Evolutionary conservation across 164 flowering plant species (phyloP), one percentile per base, ranked within the genome.

Genomic region (Sextonia rubra): DNA sequence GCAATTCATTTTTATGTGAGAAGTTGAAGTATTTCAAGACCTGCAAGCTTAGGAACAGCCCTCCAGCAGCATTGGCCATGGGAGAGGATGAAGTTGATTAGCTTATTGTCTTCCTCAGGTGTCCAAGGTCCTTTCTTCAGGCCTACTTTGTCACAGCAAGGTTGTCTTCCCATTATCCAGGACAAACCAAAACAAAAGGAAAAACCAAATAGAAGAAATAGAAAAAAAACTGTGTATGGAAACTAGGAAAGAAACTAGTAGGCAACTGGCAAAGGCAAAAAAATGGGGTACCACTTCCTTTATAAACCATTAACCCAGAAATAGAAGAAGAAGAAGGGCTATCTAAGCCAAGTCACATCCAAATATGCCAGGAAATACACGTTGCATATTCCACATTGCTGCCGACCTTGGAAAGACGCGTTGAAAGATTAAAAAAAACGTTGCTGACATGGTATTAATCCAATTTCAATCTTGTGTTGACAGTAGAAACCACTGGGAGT

Each of bases 11-110:
- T 23, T 58, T 20, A 3, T 15, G 2, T 2, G 63, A 15, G 48
- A 71, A 67, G 29, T 12, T 17, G 14, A n/a, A n/a, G 12, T 7
- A 62, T 30, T 18, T 14, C 14, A 17, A 63, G 80, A 86, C 93
- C 91, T 82, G 91, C 90, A 71, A 87, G 90, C 79, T 89, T 86
- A 62, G 93, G 93, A 70, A 89, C 89, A 76, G 90, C 89, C 80
- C 89, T 83, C 93, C 93, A 89, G 74, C 93, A 89, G 81, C 91
- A 89, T 82, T 89, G 93, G 84, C 93, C 93, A 80, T 87, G 87
- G 78, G 83, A 85, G 75, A 89, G 86, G 78, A 89, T 89, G 85
- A 89, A 89, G 79, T 79, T 87, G 80, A 89, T 86, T 75, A 87
- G 90, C 79, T 86, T 89, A 85, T 79, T 85, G 76, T 89, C 92